Evolutionary conservation across 495 filamentous ascomycete genomes (phyloP).

Genomic region (Neurospora sp.): DNA sequence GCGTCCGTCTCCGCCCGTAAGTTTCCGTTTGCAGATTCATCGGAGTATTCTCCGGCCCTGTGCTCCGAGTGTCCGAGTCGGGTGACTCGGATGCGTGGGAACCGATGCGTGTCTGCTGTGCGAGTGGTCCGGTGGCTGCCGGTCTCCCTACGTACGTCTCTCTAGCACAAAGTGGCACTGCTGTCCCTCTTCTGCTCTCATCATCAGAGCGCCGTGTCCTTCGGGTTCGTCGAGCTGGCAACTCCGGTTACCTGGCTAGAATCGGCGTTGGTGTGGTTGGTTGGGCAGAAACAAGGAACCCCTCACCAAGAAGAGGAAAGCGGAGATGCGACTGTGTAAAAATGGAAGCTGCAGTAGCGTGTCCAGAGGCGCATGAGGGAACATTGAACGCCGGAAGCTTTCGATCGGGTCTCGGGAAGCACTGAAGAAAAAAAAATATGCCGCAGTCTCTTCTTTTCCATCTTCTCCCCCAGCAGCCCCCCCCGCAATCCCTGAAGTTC

Average conservation of each 20-base stretch:
- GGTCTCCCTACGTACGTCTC: background rate
- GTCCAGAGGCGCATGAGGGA: background rate
- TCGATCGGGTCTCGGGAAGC: background rate
- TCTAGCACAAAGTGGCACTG: background rate
- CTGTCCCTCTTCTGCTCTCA: background rate
- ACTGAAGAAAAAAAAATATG: background rate
- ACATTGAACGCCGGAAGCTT: background rate
- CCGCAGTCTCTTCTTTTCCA: background rate
- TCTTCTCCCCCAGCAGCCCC: background rate
- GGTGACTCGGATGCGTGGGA: background rate
- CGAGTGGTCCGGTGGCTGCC: background rate
- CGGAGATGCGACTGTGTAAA: background rate
- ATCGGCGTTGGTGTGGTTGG: background rate
- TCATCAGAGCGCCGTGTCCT: background rate
- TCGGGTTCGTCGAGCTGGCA: background rate
- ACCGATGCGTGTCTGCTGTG: background rate
- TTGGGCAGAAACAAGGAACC: background rate
- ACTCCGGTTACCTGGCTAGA: background rate
- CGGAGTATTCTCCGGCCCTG: background rate
- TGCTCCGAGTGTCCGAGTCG: background rate
- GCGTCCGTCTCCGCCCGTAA: background rate
- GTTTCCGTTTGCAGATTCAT: background rate
- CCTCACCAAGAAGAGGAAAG: background rate
- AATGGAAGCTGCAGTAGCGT: background rate
- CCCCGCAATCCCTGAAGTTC: background rate